phyloP scores from a whole-genome alignment of 768 basidiomycete genomes.

The Porphyrellus cyaneotinctus region DNA sequence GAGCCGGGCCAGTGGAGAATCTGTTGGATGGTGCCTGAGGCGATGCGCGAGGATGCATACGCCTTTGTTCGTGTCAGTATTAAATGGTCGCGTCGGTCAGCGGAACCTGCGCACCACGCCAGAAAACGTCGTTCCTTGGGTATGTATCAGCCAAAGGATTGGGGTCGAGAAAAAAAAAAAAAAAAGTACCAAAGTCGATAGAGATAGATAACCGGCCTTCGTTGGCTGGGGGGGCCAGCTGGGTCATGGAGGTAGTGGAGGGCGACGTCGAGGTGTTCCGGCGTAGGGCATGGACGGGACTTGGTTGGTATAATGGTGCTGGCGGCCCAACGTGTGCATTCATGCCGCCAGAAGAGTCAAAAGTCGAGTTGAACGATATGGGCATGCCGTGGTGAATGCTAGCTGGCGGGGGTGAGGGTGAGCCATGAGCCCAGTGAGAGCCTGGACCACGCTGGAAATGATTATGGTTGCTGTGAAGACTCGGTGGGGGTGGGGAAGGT shows the following conservation, averaged over 20 bases:
- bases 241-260: no score
- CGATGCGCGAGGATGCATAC: constrained; percentile 81
- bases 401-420: constrained; percentile 34
- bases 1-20: constrained; percentile 85
- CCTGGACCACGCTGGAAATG: constrained; percentile 25
- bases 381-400: constrained; percentile 4
- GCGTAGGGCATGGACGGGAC: constrained; percentile 22
- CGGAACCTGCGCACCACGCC: constrained; percentile 60
- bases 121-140: constrained; percentile 78
- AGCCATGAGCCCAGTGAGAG: constrained; percentile 21
- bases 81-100: not conserved
- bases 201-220: constrained; percentile 81
- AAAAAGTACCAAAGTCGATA: constrained; percentile 75
- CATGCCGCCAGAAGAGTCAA: not conserved
- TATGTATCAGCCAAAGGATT: not conserved
- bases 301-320: constrained; percentile 28
- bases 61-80: constrained; percentile 44
- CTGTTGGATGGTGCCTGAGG: constrained; percentile 75
- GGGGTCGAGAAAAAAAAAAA: not conserved
- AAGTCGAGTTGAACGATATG: not conserved
- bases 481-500: constrained; percentile 47
- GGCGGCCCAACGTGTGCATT: not conserved
- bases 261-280: constrained; percentile 24
- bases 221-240: constrained; percentile 40
- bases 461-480: constrained; percentile 23